Evolutionary conservation across 352 stramenopile genomes (phyloP).

Genomic region (Globisporangium takayamanum): DNA sequence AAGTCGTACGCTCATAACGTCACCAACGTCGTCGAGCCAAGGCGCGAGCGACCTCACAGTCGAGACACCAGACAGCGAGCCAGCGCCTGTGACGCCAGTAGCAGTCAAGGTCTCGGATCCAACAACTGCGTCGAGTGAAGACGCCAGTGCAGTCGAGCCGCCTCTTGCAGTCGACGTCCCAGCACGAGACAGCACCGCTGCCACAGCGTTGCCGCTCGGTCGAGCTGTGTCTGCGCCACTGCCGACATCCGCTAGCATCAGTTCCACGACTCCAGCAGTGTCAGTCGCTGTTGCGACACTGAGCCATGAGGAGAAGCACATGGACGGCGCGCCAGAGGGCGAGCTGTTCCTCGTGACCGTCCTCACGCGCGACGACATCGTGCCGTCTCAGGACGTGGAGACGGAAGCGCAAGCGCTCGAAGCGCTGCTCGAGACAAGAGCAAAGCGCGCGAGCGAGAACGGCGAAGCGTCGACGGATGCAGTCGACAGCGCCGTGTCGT

Average conservation of each 20-base stretch:
- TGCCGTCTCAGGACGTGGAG: constrained; percentile 23
- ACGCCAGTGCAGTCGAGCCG: too few species aligned
- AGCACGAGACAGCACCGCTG: background rate
- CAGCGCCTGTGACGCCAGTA: too few species aligned
- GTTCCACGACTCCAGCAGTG: background rate
- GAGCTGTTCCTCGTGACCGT: constrained; percentile 58
- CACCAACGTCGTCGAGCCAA: background rate
- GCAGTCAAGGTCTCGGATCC: too few species aligned
- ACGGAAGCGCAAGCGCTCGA: constrained; percentile 28
- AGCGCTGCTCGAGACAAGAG: constrained; percentile 21
- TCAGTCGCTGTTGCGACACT: constrained; percentile 17
- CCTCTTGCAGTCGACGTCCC: background rate
- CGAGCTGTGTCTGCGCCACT: background rate
- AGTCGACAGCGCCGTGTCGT: constrained; percentile 16
- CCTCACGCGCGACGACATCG: constrained; percentile 35
- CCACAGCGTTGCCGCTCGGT: background rate
- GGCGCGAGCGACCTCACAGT: background rate
- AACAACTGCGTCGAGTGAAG: too few species aligned
- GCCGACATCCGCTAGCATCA: background rate
- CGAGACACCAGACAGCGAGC: too few species aligned
- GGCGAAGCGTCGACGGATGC: background rate
- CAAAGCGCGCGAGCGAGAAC: too few species aligned
- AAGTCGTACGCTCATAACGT: constrained; percentile 2
- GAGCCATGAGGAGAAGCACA: constrained; percentile 22
- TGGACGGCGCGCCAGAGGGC: constrained; percentile 46